Percentiles rank a stretch among this genome's conserved stretches.
phyloP scores from a whole-genome alignment of 352 stramenopile genomes.

The Pythium myriotylum region DNA sequence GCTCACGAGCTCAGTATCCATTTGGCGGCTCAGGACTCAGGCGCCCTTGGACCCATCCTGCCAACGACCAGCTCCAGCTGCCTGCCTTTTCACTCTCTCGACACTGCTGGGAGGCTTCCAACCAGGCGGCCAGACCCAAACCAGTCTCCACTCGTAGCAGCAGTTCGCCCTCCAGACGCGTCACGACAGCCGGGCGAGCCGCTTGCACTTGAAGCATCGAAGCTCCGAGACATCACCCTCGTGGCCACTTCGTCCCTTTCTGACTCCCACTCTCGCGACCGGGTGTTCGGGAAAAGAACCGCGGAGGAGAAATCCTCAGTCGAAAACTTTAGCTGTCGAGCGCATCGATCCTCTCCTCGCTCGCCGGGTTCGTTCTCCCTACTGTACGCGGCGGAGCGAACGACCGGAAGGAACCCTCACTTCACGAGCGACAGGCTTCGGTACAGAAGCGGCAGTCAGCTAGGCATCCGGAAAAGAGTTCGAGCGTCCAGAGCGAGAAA shows the following conservation, averaged over 20 bases:
- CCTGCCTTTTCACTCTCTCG: too few species aligned
- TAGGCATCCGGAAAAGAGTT: conserved; percentile 4
- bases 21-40: conserved; percentile 23
- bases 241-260: conserved; percentile 9
- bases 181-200: conserved; percentile 4
- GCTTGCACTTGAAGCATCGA: conserved; percentile 7
- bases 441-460: conserved; percentile 20
- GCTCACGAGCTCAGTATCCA: conserved; percentile 25
- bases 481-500: conserved; percentile 4
- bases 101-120: too few species aligned
- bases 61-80: conserved; percentile 1
- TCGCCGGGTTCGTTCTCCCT: background rate
- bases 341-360: background rate
- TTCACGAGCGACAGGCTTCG: conserved; percentile 22
- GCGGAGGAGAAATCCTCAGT: background rate
- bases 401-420: conserved; percentile 2
- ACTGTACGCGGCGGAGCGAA: background rate
- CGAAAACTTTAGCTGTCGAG: background rate
- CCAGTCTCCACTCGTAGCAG: too few species aligned
- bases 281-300: conserved; percentile 6
- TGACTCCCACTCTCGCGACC: conserved; percentile 22
- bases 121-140: too few species aligned
- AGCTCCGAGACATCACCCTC: background rate
- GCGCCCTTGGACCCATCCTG: conserved; percentile 16
- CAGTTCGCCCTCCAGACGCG: background rate